phyloP scores from a whole-genome alignment of 164 flowering plant species.

The Vitis amurensis region DNA sequence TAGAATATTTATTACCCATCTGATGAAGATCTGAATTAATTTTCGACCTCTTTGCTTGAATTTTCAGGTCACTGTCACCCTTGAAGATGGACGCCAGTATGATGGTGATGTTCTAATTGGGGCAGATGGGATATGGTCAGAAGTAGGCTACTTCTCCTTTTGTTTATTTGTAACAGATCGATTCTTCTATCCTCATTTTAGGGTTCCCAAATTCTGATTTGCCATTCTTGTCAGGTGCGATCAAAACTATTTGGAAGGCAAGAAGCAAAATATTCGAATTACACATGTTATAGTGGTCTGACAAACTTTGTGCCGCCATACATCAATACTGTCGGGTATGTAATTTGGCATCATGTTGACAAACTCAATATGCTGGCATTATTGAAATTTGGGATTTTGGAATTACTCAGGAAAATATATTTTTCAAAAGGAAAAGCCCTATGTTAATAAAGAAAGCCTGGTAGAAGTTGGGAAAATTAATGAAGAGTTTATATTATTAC shows the following conservation, averaged over 20 bases:
- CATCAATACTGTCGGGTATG: conserved; percentile 34
- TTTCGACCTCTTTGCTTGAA: not conserved
- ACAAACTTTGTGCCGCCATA: conserved; percentile 33
- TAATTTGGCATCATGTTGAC: not conserved
- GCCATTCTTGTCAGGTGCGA: conserved; percentile 20
- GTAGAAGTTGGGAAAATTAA: too few relatives aligned
- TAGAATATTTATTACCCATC: not conserved
- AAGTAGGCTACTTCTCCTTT: conserved; percentile 15
- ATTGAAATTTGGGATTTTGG: not conserved
- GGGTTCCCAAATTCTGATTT: too few relatives aligned
- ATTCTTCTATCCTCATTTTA: not conserved
- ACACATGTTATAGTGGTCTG: conserved; percentile 40
- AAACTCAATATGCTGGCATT: not conserved
- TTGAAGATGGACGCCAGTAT: conserved; percentile 25
- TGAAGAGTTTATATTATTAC: too few relatives aligned
- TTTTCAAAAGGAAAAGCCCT: not conserved
- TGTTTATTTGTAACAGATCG: not conserved
- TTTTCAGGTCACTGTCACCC: conserved; percentile 30
- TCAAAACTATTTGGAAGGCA: conserved; percentile 29
- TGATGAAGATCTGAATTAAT: not conserved
- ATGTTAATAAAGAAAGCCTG: too few relatives aligned
- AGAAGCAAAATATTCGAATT: conserved; percentile 29
- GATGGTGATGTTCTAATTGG: conserved; percentile 43
- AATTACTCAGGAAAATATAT: not conserved
- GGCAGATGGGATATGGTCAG: conserved; percentile 44